Evolutionary conservation across 2,329 filamentous ascomycete genomes (phyloP), one percentile per base, ranked within the genome.

Genomic region (Venturia nashicola): DNA sequence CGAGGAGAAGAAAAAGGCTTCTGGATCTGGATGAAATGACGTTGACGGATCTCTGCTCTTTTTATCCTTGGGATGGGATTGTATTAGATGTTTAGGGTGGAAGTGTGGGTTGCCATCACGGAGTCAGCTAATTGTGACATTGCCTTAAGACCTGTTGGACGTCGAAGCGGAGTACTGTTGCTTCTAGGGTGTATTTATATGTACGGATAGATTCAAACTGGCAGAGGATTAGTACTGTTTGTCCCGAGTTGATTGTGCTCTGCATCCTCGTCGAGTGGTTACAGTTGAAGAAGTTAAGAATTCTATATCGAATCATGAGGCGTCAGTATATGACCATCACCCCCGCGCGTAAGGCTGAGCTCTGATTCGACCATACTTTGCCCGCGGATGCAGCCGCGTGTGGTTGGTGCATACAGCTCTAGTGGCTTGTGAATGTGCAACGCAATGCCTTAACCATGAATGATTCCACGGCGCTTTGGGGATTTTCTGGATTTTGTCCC

Each of bases 1-100:
- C 34, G 68, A 72, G 43, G 70, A 73, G 40, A 44, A 59, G 63
- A 64, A 60, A 61, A 74, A 74, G 67, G 64, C 70, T n/a, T 72
- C 72, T 20, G 72, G 74, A 20, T 75, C 71, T 42, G 71, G 70
- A 36, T 64, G 42, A 64, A 23, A 32, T 51, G 14, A 57, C 36
- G 44, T 20, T 23, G 51, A 36, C 3, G 2, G 18, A 51, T 27
- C 32, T 57, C 32, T 36, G 32, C 51, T 36, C 32, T 20, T 57
- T 57, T 5, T 57, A 14, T 27, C 14, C 32, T 23, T n/a, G 27
- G 9, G 18, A 2, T 5, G 18, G 18, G 18, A 18, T 18, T 43
- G 39, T 61, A 57, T 23, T 36, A 20, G 7, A 18, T 36, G 36
- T 36, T 36, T 36, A 4, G 27, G 20, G 27, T n/a, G 46, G 46